A percentile compares a stretch with the other conserved stretches of the same genome.
Conservation (phyloP, 208 protist species). For the Trypanosoma congolense region DNA sequence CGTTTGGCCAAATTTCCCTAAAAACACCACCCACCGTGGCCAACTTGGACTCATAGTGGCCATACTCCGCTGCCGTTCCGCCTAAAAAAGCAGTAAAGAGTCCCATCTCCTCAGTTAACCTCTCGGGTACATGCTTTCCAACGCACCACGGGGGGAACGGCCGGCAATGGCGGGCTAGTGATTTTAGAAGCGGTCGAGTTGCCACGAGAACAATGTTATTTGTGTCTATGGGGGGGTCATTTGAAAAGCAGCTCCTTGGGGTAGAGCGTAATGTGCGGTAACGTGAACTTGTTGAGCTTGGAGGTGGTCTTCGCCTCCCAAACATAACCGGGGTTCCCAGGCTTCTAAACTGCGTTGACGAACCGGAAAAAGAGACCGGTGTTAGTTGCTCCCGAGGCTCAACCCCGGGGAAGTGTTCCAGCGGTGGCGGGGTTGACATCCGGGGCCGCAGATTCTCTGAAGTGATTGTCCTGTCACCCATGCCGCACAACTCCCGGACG, state of each 20-base stretch:
- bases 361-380: conserved; percentile 2
- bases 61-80: conserved; percentile 19
- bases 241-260: background rate
- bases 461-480: too few relatives aligned
- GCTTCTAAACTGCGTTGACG: conserved; percentile 14
- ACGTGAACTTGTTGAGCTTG: conserved; percentile 8
- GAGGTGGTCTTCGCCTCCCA: background rate
- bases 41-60: conserved; percentile 4
- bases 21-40: conserved; percentile 15
- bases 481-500: too few relatives aligned
- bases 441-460: too few relatives aligned
- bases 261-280: conserved; percentile 11
- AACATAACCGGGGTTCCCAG: conserved; percentile 29
- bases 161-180: conserved; percentile 29
- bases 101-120: conserved; percentile 25
- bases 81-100: conserved; percentile 29
- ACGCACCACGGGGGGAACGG: conserved; percentile 45
- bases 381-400: background rate
- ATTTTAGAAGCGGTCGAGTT: conserved; percentile 31
- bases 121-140: conserved; percentile 10
- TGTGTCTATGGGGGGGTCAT: conserved; percentile 3
- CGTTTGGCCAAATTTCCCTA: conserved; percentile 25
- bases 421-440: background rate
- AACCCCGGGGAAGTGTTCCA: background rate
- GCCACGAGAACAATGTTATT: conserved; percentile 22